Evolutionary conservation across 2,329 filamentous ascomycete species (phyloP).

Genomic region (Thielaviopsis euricoi): DNA sequence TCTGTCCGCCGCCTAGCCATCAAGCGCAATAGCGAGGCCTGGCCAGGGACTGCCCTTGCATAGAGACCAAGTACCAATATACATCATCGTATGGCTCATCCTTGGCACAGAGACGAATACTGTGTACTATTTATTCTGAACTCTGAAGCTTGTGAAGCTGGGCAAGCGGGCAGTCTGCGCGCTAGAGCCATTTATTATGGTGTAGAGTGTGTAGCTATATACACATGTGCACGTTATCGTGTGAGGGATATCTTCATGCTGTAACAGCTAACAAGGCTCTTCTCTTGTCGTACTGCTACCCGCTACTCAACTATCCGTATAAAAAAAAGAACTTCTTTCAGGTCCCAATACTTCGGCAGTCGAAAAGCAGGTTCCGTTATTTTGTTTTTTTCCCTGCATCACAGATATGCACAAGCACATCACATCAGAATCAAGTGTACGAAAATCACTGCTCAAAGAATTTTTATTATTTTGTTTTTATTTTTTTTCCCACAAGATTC

Average conservation of each 20-base stretch:
- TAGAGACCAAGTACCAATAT: neutral
- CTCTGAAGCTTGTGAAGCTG: no score
- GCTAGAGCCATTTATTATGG: no score
- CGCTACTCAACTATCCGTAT: neutral
- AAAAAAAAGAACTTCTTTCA: neutral
- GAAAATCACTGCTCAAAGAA: neutral
- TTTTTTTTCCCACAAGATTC: neutral
- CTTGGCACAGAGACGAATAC: neutral
- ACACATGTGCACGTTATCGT: no score
- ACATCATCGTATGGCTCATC: neutral
- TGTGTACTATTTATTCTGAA: no score
- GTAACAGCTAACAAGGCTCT: neutral
- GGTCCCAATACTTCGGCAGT: neutral
- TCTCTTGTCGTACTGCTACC: neutral
- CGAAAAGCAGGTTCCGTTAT: neutral
- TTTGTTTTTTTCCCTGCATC: neutral
- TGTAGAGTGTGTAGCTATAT: no score
- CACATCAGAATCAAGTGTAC: neutral
- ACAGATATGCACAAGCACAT: neutral
- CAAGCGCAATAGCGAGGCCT: neutral
- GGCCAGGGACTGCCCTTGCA: neutral
- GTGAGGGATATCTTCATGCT: no score
- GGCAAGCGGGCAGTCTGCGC: no score
- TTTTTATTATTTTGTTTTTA: no score
- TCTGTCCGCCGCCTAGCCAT: neutral